Base-by-base conservation (phyloP, 2,329 filamentous ascomycete genomes). In the Macrophomina pseudophaseolina region DNA sequence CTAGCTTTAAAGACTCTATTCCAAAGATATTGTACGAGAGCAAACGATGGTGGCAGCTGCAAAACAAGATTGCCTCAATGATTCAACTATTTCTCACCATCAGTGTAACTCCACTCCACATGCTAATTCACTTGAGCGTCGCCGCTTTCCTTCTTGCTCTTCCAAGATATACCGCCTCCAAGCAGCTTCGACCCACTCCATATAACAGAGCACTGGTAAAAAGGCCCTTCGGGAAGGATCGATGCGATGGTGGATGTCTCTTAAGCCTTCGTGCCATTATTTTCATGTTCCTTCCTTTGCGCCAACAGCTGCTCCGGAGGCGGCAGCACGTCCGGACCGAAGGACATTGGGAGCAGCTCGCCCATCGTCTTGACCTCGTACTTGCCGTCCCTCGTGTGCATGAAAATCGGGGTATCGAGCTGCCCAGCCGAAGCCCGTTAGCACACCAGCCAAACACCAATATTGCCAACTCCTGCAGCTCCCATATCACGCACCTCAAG, bases 331-430 rank as follows among this genome's bases (percentile, higher is more conserved):
- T 84, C 81, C 12, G 83, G 83, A n/a, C 84, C 83, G 74, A 86
- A 86, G 68, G 80, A 82, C 79, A 85, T 78, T 3, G 84, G 84
- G 71, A 86, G 72, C 67, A 86, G 69, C 73, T 92, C 84, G 70
- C 88, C 87, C 66, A 97, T 81, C 30, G 84, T 90, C 80, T 88
- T 83, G 30, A 92, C 87, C n/a, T 88, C 82, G 72, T 86, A 93
- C 68, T 90, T 86, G 2, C 89, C 90, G 69, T 93, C 86, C 77
- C 89, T 90, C 78, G 96, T 93, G 79, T 96, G 97, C 94, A 98
- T 97, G 76, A 97, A 88, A 66, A 99, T 86, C 0, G 93, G 94
- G 67, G 87, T 88, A 5, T 84, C 80, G n/a, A 88, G 74, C 6
- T 84, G 42, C 23, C 3, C 7, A 23, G 23, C 23, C 23, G 23